A percentile compares a stretch with the other conserved stretches of the same genome.
Conservation (phyloP, 371 early-diverging fungal species). For the Umbelopsis sp. region DNA sequence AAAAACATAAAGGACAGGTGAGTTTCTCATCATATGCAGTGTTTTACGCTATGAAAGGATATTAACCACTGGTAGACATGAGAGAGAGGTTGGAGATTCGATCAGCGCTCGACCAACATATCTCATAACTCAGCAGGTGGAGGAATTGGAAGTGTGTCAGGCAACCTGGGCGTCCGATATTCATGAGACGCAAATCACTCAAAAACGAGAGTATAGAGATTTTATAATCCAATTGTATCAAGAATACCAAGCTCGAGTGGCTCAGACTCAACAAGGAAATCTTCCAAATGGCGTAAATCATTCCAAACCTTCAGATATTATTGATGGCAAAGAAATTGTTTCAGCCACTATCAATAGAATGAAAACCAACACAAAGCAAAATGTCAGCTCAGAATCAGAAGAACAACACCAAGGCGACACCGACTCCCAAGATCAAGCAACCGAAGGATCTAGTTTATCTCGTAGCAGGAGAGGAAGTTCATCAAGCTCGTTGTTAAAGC, state of each 20-base stretch:
- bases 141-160: constrained; percentile 65
- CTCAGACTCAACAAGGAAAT: constrained; percentile 26
- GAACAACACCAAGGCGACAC: not conserved
- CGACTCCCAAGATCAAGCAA: not conserved
- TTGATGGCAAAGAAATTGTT: constrained; percentile 59
- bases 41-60: constrained; percentile 22
- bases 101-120: constrained; percentile 30
- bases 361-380: not conserved
- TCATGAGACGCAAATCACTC: constrained; percentile 58
- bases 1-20: constrained; percentile 43
- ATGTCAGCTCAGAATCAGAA: not conserved
- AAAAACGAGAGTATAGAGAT: constrained; percentile 68
- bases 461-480: not conserved
- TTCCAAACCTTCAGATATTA: constrained; percentile 29
- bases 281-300: not conserved
- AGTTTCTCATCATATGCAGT: not conserved
- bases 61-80: constrained; percentile 23
- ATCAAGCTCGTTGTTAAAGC: not conserved
- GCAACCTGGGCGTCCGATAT: constrained; percentile 68
- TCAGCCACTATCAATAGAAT: constrained; percentile 33
- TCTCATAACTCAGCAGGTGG: constrained; percentile 58
- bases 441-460: not conserved
- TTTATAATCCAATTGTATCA: constrained; percentile 70
- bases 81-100: constrained; percentile 34
- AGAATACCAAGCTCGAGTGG: constrained; percentile 48